These are phyloP conservation scores for Polyporus tsugae DNA, from an alignment of 1,284 basidiomycete genomes.

Conservation along the genomic window DNA sequence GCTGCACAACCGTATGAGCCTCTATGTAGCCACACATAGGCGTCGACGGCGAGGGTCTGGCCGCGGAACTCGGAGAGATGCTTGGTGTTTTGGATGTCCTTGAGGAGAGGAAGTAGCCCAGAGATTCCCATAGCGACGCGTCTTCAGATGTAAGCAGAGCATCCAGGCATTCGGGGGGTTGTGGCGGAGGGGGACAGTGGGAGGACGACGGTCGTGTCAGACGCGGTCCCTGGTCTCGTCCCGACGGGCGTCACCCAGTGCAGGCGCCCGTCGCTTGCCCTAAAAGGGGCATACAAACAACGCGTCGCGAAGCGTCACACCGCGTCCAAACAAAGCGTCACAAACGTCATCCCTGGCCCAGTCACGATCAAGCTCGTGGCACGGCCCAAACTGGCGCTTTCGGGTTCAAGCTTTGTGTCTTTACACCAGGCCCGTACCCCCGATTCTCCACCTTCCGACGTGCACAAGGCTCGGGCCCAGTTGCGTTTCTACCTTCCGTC, in stretches of 20 bases:
- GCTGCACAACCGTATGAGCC: slow-evolving; percentile 93
- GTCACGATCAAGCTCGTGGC: neutral
- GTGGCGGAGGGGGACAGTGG: neutral
- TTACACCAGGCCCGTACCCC: no score
- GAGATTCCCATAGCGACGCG: slow-evolving; percentile 83
- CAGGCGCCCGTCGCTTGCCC: slow-evolving; percentile 16
- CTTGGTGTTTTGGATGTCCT: slow-evolving; percentile 84
- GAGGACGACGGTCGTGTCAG: slow-evolving; percentile 14
- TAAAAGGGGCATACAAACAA: slow-evolving; percentile 27
- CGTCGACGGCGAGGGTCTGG: slow-evolving; percentile 85
- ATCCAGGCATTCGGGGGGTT: neutral
- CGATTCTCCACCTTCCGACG: no score
- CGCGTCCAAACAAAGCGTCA: slow-evolving; percentile 25
- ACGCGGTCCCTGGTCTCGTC: slow-evolving; percentile 8
- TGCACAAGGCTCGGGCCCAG: no score
- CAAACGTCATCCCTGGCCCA: neutral
- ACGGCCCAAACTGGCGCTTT: no score
- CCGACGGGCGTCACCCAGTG: neutral
- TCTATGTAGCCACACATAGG: slow-evolving; percentile 98
- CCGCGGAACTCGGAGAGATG: slow-evolving; percentile 86
- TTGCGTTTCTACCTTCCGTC: no score
- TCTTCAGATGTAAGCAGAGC: slow-evolving; percentile 4
- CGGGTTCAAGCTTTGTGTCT: neutral
- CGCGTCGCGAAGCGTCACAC: slow-evolving; percentile 34
- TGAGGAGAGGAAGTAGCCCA: slow-evolving; percentile 92